Percentiles rank a stretch among this genome's conserved stretches.
phyloP scores from a whole-genome alignment of 2,329 filamentous ascomycete species.

The Aspergillus jensenii region DNA sequence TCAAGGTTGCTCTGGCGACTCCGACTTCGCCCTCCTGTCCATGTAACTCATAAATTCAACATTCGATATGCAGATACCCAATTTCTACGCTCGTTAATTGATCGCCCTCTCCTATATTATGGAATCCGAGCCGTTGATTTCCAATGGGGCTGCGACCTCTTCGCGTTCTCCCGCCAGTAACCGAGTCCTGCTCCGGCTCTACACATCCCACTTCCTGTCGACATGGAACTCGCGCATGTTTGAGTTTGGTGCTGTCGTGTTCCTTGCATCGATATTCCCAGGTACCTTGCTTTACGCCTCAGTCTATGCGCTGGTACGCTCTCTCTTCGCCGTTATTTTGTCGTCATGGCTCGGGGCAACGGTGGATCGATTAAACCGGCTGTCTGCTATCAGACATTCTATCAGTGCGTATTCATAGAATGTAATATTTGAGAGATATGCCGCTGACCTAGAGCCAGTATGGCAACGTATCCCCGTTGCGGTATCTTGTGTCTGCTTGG shows the following conservation, averaged over 20 bases:
- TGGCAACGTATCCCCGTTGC: constrained; percentile 45
- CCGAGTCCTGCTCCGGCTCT: constrained; percentile 40
- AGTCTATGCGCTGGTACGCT: constrained; percentile 65
- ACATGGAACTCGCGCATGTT: constrained; percentile 66
- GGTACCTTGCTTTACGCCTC: constrained; percentile 65
- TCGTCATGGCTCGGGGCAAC: constrained; percentile 58
- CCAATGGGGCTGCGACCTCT: neutral
- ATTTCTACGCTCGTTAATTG: neutral
- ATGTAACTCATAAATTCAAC: neutral
- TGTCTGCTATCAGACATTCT: constrained; percentile 53
- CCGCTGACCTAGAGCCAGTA: constrained; percentile 20
- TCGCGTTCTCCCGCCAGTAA: neutral
- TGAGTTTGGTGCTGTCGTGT: constrained; percentile 63
- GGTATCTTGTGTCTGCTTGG: constrained; percentile 50
- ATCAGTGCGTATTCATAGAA: constrained; percentile 34
- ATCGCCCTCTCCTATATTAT: neutral
- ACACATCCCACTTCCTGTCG: constrained; percentile 61
- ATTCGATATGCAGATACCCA: neutral
- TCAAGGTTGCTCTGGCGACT: neutral
- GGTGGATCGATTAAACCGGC: constrained; percentile 58
- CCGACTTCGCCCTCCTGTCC: neutral
- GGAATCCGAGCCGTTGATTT: constrained; percentile 7
- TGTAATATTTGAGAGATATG: neutral
- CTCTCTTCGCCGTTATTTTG: constrained; percentile 57
- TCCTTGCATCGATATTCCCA: constrained; percentile 56